phyloP scores from a whole-genome alignment of 2,329 filamentous ascomycete genomes.

The Aspergillus awamori region DNA sequence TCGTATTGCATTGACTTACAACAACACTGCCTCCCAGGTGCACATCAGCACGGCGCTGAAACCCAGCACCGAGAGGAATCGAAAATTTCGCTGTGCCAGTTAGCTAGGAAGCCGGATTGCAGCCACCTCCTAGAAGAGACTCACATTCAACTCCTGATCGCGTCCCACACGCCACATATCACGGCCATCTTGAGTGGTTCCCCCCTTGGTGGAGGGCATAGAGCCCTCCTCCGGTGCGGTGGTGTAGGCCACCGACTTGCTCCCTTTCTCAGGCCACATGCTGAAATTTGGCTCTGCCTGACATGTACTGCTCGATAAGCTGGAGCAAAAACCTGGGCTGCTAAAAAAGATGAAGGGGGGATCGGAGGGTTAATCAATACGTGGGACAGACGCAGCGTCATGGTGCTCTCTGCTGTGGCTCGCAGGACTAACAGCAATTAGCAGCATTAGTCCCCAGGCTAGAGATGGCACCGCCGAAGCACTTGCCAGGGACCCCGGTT shows the following conservation, averaged over 20 bases:
- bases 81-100: conserved; percentile 36
- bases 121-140: neutral
- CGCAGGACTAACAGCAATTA: no score
- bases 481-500: neutral
- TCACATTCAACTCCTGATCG: conserved; percentile 36
- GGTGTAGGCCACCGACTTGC: conserved; percentile 4
- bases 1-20: neutral
- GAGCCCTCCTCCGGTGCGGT: conserved; percentile 13
- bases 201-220: conserved; percentile 13
- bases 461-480: neutral
- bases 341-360: neutral
- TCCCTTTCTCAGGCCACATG: conserved; percentile 26
- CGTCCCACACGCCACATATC: conserved; percentile 41
- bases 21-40: conserved; percentile 36
- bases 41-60: conserved; percentile 39
- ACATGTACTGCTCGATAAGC: neutral
- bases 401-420: neutral
- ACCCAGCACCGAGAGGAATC: conserved; percentile 38
- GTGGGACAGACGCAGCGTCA: neutral
- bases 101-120: neutral
- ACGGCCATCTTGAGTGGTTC: conserved; percentile 33
- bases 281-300: neutral
- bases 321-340: neutral
- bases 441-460: no score
- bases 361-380: neutral